Conservation (phyloP, 371 early-diverging fungal genomes). For the Fennellomyces sp. region DNA sequence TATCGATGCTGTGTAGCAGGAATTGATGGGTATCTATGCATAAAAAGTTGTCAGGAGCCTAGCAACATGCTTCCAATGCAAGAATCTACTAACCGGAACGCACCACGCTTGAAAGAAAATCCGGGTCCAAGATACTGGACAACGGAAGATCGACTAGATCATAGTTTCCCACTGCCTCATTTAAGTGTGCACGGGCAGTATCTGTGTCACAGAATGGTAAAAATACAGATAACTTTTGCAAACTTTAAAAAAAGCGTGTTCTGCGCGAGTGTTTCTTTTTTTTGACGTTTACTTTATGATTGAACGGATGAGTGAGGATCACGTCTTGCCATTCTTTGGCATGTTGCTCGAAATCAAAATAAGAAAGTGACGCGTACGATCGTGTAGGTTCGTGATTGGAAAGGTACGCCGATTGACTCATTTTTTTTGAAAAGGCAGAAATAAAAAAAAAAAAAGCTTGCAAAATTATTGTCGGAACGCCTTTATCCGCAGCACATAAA, state of each 20-base stretch:
- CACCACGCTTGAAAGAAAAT: conserved; percentile 29
- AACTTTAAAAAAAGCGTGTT: too few relatives aligned
- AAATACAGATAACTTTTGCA: conserved; percentile 11
- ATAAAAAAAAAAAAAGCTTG: neutral
- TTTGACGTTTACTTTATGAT: conserved; percentile 43
- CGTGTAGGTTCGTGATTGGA: conserved; percentile 1
- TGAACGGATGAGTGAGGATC: conserved; percentile 56
- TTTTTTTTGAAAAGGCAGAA: conserved; percentile 1
- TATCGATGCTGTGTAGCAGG: conserved; percentile 41
- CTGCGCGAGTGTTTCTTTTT: neutral
- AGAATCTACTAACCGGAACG: conserved; percentile 27
- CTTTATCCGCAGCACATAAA: neutral
- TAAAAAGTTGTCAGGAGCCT: neutral
- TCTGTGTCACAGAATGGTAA: conserved; percentile 36
- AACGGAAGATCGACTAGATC: conserved; percentile 39
- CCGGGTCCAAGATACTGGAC: conserved; percentile 29
- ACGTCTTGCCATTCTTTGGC: conserved; percentile 24
- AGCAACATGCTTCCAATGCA: neutral
- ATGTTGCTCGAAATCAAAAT: conserved; percentile 29
- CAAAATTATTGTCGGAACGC: neutral
- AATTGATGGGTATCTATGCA: conserved; percentile 22
- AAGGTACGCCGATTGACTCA: conserved; percentile 10
- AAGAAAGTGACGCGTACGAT: conserved; percentile 10
- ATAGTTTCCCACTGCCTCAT: conserved; percentile 23
- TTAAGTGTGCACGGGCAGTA: conserved; percentile 16